Base-by-base conservation (phyloP, 306 rosid genomes). In the Lathyrus oleraceus region DNA sequence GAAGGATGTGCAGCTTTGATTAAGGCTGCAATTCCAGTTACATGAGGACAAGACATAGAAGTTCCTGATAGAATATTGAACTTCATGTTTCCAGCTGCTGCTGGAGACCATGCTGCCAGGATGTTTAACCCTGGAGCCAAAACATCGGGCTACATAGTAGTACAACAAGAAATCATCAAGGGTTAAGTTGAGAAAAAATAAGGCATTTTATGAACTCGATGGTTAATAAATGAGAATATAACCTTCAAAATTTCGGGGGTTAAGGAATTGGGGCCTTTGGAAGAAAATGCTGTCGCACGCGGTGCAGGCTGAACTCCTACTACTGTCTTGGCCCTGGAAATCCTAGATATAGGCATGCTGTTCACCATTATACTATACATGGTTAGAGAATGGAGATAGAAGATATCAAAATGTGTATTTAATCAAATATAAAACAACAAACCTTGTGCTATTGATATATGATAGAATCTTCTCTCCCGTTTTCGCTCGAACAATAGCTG, bases 11-110 rank as follows among this genome's bases (percentile, higher is more conserved):
- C 87, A 5, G 96, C 87, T 85, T 87, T 89, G 66, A 89, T 77
- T 75, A 89, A 82, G 40, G 89, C 16, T 23, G 96, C 92, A 44
- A 89, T 89, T 74, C 96, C 96, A n/a, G 96, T 81, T 62, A 83
- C 84, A 82, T 89, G 96, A 49, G 96, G 96, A 82, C 96, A 89
- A 56, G 96, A 72, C 96, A 89, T 89, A 59, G 96, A 89, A 67
- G 96, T 89, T 61, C 96, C 92, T 30, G 92, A 89, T 40, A 76
- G 74, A 65, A 89, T 80, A 81, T 87, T 87, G 78, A 81, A 89
- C 61, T 68, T 81, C 73, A 57, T 67, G 65, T 68, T 67, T 58
- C 75, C 86, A 25, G 72, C 82, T 72, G 78, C 76, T 23, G 87
- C 89, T 3, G 96, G 96, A 58, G 96, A 87, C 96, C 96, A 89